phyloP scores from a whole-genome alignment of 2,329 filamentous ascomycete species.

The Aureobasidium sp. region DNA sequence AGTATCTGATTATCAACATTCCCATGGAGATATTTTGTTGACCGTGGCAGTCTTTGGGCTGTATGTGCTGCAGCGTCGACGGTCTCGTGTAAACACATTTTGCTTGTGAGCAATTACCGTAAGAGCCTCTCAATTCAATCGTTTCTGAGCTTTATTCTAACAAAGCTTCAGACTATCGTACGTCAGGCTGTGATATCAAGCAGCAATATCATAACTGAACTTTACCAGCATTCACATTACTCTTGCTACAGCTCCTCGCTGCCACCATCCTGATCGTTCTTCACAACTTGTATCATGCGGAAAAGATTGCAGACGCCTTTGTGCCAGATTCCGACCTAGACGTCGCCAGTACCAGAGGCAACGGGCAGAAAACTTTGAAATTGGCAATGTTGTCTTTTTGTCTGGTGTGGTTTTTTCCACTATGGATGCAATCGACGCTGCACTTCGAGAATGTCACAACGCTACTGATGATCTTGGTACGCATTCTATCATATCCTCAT shows the following conservation, averaged over 20 bases:
- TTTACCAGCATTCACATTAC: background rate
- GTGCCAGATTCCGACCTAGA: background rate
- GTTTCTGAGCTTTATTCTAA: background rate
- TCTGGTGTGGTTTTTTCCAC: background rate
- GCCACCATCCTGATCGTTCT: background rate
- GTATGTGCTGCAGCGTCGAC: background rate
- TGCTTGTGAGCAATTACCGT: background rate
- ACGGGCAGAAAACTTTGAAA: background rate
- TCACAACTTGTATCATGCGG: background rate
- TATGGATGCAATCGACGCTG: slow-evolving; percentile 16
- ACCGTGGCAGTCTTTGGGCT: background rate
- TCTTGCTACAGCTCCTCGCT: background rate
- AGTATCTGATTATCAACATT: background rate
- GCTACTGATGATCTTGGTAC: slow-evolving; percentile 15
- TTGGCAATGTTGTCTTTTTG: background rate
- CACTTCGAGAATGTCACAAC: slow-evolving; percentile 16
- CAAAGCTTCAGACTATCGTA: background rate
- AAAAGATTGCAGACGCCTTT: background rate
- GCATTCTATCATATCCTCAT: background rate
- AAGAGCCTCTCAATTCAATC: background rate
- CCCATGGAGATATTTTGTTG: background rate
- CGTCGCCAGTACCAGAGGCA: background rate
- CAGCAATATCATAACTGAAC: background rate
- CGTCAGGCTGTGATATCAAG: background rate
- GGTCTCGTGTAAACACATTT: background rate